Evolutionary conservation across 2,329 filamentous ascomycete species (phyloP).

Genomic region (Knufia petricola): DNA sequence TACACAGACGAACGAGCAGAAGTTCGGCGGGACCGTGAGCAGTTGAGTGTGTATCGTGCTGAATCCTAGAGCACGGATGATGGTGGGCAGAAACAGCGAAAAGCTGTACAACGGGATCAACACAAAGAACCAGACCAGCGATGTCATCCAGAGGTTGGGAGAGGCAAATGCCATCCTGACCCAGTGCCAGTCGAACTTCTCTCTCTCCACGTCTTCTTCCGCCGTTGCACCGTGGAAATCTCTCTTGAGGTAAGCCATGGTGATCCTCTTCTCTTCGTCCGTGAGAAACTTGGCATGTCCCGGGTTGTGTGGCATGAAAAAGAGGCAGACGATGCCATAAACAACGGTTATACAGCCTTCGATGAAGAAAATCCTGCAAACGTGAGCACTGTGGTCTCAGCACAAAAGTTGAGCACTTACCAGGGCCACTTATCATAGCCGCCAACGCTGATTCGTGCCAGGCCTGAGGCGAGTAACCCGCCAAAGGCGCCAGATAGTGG

Average conservation of each 20-base stretch:
- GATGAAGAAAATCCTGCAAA: slow-evolving; percentile 50
- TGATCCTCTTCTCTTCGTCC: slow-evolving; percentile 49
- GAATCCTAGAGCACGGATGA: slow-evolving; percentile 26
- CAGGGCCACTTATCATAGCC: slow-evolving; percentile 32
- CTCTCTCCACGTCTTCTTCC: slow-evolving; percentile 11
- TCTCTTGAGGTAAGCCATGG: slow-evolving; percentile 25
- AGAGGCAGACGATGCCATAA: slow-evolving; percentile 46
- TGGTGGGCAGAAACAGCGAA: slow-evolving; percentile 16
- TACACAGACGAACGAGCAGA: slow-evolving; percentile 22
- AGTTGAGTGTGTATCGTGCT: slow-evolving; percentile 23
- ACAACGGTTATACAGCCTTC: slow-evolving; percentile 53
- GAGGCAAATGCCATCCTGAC: slow-evolving; percentile 27
- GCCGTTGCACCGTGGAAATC: slow-evolving; percentile 9
- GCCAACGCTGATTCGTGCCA: slow-evolving; percentile 37
- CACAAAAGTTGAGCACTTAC: slow-evolving; percentile 40
- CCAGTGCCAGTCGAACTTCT: slow-evolving; percentile 31
- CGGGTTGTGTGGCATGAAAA: slow-evolving; percentile 45
- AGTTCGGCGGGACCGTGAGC: slow-evolving; percentile 14
- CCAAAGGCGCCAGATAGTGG: slow-evolving; percentile 57
- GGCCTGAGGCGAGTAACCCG: slow-evolving; percentile 33
- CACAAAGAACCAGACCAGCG: slow-evolving; percentile 16
- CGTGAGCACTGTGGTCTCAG: slow-evolving; percentile 6
- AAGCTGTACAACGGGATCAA: slow-evolving; percentile 30
- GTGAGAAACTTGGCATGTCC: slow-evolving; percentile 46
- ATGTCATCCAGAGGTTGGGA: slow-evolving; percentile 26